phyloP scores from a whole-genome alignment of 1,139 yeast genomes.

The Nadsonia commutata region DNA sequence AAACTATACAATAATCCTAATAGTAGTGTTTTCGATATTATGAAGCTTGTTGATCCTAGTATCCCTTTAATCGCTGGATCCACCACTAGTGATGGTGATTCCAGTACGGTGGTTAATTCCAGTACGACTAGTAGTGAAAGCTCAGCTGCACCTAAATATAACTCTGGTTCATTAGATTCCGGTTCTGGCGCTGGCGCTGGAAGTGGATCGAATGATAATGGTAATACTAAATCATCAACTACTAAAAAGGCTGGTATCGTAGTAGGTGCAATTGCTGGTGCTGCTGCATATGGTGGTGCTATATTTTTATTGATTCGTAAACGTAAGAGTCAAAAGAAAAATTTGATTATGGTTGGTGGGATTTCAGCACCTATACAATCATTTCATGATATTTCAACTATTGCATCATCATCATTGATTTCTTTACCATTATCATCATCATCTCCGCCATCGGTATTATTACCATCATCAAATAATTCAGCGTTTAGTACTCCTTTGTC shows the following conservation, averaged over 20 bases:
- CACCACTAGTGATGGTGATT: constrained; percentile 1
- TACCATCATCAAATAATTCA: neutral
- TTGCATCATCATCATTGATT: too few species aligned
- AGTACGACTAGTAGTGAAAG: constrained; percentile 1
- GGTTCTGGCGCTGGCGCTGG: constrained; percentile 11
- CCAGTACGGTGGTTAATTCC: too few species aligned
- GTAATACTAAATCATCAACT: constrained; percentile 9
- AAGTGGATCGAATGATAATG: constrained; percentile 7
- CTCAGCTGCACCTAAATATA: neutral
- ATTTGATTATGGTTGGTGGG: constrained; percentile 5
- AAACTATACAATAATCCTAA: constrained; percentile 22
- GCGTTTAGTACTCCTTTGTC: constrained; percentile 3
- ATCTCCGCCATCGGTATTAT: constrained; percentile 1
- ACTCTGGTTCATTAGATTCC: constrained; percentile 5
- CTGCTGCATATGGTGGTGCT: constrained; percentile 22
- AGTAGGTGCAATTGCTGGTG: constrained; percentile 25
- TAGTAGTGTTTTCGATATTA: constrained; percentile 20
- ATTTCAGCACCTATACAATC: constrained; percentile 3
- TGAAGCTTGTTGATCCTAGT: constrained; percentile 26
- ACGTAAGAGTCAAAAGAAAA: too few species aligned
- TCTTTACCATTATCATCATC: constrained; percentile 2
- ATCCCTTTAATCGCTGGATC: constrained; percentile 20
- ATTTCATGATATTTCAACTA: constrained; percentile 4
- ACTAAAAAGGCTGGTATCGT: constrained; percentile 25
- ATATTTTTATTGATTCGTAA: constrained; percentile 22